phyloP scores from a whole-genome alignment of 176 grass and related monocot species.

The Urochloa ruziziensis region DNA sequence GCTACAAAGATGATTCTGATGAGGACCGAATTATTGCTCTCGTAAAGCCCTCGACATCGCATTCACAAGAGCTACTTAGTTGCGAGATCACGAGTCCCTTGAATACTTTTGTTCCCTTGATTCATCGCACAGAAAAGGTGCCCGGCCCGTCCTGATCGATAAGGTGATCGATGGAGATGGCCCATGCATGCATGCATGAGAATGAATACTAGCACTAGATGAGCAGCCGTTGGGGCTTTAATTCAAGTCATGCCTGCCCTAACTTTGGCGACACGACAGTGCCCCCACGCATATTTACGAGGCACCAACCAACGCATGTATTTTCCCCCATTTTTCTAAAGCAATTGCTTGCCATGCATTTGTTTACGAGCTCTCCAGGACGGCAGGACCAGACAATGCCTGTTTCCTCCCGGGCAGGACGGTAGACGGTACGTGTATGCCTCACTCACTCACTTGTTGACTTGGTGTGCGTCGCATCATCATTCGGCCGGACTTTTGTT shows the following conservation, averaged over 20 bases:
- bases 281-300: slow-evolving; percentile 26
- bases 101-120: not conserved
- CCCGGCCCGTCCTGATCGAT: not conserved
- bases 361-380: not conserved
- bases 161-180: not conserved
- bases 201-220: not conserved
- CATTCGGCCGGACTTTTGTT: not conserved
- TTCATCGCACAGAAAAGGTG: not conserved
- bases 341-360: not conserved
- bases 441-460: slow-evolving; percentile 5
- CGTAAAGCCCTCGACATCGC: not conserved
- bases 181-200: not conserved
- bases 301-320: not conserved
- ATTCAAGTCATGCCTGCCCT: slow-evolving; percentile 44
- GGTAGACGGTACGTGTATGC: not conserved
- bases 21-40: slow-evolving; percentile 14
- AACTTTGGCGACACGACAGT: slow-evolving; percentile 11
- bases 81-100: slow-evolving; percentile 44
- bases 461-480: not conserved
- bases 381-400: not conserved
- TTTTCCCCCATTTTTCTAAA: not conserved
- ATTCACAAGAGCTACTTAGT: not conserved
- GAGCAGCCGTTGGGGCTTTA: slow-evolving; percentile 22
- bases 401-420: slow-evolving; percentile 3
- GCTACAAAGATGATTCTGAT: not conserved